Base-by-base conservation (phyloP, 495 filamentous ascomycete genomes). In the Saxispiralis lemnorum region DNA sequence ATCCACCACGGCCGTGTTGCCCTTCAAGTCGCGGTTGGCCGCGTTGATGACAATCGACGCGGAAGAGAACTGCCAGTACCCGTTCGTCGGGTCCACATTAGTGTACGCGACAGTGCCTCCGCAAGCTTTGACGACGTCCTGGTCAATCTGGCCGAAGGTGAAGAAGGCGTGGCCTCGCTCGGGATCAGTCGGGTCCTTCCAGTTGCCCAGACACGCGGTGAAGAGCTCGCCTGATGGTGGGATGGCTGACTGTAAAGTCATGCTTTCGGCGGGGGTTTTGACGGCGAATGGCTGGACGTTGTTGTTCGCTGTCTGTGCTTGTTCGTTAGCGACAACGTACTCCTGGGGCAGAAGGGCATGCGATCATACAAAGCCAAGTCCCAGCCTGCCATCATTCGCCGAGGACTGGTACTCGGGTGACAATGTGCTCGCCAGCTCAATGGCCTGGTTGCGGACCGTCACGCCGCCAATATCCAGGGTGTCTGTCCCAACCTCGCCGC, bases 81-180 rank as follows among this genome's bases (percentile, higher is more conserved):
- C 81, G 31, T 78, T 56, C 7, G 70, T 73, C 39, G 71, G 77
- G 60, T 85, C 78, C 39, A 87, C 56, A 21, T 70, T 60, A 0
- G 76, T 72, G 63, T 79, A 86, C 42, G 81, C 69, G 1, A 70
- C 51, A 18, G 66, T 71, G 0, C 69, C 68, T 0, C 70, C 69
- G 7, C 63, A 47, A 1, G 81, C 66, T 1, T 73, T 68, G 12
- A 43, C 30, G 2, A 43, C 40, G 6, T 70, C 72, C 47, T 80
- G 53, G 53, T 85, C 81, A 51, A 87, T 77, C 53, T 66, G 83
- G 17, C 81, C 81, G 51, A 86, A 85, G 0, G 81, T 84, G 60
- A 81, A 86, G 65, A 86, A 87, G 1, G 75, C 76, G 38, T 69
- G 62, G 35, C 69, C 66, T 68, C 62, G 37, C 41, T 43, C 40